Base-by-base conservation (phyloP, 2,329 filamentous ascomycete genomes). In the Cladophialophora carrionii region DNA sequence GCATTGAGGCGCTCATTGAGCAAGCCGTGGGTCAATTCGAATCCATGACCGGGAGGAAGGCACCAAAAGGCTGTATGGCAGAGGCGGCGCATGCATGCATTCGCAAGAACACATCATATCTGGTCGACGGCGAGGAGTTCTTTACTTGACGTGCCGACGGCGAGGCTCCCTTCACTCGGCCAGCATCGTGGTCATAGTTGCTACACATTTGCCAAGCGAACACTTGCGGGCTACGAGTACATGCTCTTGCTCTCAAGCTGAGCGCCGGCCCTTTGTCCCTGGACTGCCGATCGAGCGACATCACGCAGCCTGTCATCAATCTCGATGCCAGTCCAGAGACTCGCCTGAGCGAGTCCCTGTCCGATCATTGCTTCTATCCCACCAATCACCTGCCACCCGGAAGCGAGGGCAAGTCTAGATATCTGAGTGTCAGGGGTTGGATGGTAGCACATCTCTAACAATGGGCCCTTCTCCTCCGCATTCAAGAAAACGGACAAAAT, bases 381-480 rank as follows among this genome's bases (percentile, higher is more conserved):
- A 5, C 91, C 75, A 26, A 92, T 89, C 0, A 92, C 87, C 76
- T 88, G 84, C 90, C 90, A 92, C 0, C 88, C 88, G 9, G 81
- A 80, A 2, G 78, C 76, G 71, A 85, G 82, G 0, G 88, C 85
- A 49, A 92, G 72, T 51, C 81, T 83, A 0, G 85, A 86, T 56
- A 92, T 84, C 70, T 84, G 81, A 0, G 90, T 93, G 75, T 85
- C 88, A 0, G 89, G 88, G 2, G 82, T 76, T 0, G 90, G 90
- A 74, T 92, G 90, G 75, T 93, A 93, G 80, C 90, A 92, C 90
- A 94, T 93, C 76, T 93, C 90, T 65, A 93, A 75, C 63, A 93
- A 85, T 6, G 86, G 86, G 6, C 89, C 90, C 76, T 89, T 88
- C 66, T 83, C 77, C 32, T 80, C 73, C 24, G 62, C 62, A 0